Evolutionary conservation across 371 early-diverging fungal genomes (phyloP).

Genomic region (Aphelidium insulamus): DNA sequence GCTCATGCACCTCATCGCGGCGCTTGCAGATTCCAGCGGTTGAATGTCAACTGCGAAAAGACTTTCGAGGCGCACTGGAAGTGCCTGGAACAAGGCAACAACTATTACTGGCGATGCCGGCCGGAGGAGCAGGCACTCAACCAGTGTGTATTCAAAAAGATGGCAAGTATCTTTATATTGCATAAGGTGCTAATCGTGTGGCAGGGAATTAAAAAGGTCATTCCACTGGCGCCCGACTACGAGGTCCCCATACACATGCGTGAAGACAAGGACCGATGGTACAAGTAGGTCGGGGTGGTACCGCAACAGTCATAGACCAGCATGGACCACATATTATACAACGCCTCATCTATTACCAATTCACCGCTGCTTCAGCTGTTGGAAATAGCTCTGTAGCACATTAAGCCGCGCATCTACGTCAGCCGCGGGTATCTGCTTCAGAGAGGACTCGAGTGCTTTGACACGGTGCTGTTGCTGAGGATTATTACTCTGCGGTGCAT

Average conservation of each 20-base stretch:
- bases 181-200: not conserved
- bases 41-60: slow-evolving; percentile 69
- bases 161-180: slow-evolving; percentile 28
- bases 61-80: slow-evolving; percentile 79
- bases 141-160: slow-evolving; percentile 67
- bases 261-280: no score
- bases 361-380: no score
- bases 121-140: slow-evolving; percentile 56
- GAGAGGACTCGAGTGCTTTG: no score
- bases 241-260: slow-evolving; percentile 4
- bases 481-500: no score
- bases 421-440: no score
- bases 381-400: no score
- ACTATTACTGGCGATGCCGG: slow-evolving; percentile 60
- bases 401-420: no score
- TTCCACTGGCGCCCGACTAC: slow-evolving; percentile 9
- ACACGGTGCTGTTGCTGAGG: no score
- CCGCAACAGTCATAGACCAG: no score
- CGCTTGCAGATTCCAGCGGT: slow-evolving; percentile 40
- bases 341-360: no score
- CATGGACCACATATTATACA: no score
- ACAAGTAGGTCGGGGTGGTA: no score
- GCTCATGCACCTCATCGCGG: not conserved
- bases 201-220: slow-evolving; percentile 9
- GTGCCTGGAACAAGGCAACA: slow-evolving; percentile 77